Base-by-base conservation (phyloP, 108 stramenopile genomes). In the Fragilaria crotonensis region DNA sequence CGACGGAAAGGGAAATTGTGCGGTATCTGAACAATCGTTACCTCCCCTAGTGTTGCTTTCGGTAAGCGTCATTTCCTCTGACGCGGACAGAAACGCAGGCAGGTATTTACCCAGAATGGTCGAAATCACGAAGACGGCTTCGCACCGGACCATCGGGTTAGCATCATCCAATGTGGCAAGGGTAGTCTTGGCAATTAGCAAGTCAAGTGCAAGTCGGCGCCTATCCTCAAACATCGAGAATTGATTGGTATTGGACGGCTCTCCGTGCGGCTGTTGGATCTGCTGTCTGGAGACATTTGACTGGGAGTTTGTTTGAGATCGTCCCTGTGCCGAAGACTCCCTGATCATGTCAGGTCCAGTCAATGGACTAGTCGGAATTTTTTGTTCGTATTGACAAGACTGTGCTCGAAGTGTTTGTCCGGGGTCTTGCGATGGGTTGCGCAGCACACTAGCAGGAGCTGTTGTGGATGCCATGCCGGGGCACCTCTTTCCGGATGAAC, bases 101-200 rank as follows among this genome's bases (percentile, higher is more conserved):
- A 88, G 52, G 72, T 94, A 91, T 63, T 93, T 93, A 44, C 60
- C 79, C 30, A 94, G 83, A 41, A 78, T 66, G 26, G 64, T 63
- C 11, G 73, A 74, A 5, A 94, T 58, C 3, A 82, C 81, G n/a
- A 92, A 66, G 3, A 72, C 46, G 21, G 85, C 78, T 73, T 97
- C 95, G 45, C 84, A 88, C 28, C 96, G 75, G 5, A 97, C 91
- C 21, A 82, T 33, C 23, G 89, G 74, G 59, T 83, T 90, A 2
- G 75, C 85, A 71, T 96, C 95, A 2, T 60, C 45, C 9, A 73
- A 58, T 5, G 63, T 61, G 9, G 53, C 57, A 31, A 59, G 55
- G 25, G 74, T 32, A 5, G 28, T 30, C 30, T 75, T 70, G 51
- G 68, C 46, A 9, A 71, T 53, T 21, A 50, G 53, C 45, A 75